A percentile compares a stretch with the other conserved stretches of the same genome.
Evolutionary conservation across 106 monocot species (phyloP).

Genomic region (Gastrodia elata): DNA sequence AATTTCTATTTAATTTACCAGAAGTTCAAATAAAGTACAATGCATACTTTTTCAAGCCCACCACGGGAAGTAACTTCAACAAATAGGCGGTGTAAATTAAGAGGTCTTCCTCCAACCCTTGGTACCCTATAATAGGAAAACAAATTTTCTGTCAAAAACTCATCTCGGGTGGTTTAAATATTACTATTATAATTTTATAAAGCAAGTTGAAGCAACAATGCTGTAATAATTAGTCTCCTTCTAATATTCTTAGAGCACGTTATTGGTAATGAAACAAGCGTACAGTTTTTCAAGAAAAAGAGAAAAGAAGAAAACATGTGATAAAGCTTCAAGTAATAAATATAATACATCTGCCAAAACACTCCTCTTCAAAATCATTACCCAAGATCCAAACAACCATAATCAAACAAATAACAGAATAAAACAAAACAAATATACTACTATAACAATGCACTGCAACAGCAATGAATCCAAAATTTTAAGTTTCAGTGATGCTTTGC

Average conservation of each 20-base stretch:
- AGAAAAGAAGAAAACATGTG: background rate
- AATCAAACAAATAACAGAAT: background rate
- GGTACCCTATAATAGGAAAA: slow-evolving; percentile 7
- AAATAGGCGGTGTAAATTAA: slow-evolving; percentile 22
- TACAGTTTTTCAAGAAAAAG: background rate
- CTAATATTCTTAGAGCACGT: background rate
- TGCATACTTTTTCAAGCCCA: slow-evolving; percentile 15
- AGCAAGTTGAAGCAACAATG: slow-evolving; percentile 1
- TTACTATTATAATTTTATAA: background rate
- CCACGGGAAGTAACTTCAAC: slow-evolving; percentile 24
- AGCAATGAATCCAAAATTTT: background rate
- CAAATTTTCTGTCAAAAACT: background rate
- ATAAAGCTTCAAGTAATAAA: background rate
- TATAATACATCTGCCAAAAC: background rate
- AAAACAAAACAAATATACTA: background rate
- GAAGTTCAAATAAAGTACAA: background rate
- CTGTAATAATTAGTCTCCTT: background rate
- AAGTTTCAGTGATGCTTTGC: too few species aligned
- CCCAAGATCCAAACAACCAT: background rate
- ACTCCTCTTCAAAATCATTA: background rate
- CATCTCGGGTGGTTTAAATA: background rate
- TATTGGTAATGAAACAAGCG: background rate
- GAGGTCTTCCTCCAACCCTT: slow-evolving; percentile 20
- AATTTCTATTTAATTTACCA: background rate
- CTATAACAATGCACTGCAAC: background rate